Evolutionary conservation across 805 yeast genomes (phyloP), one percentile per base, ranked within the genome.

Genomic region (Helenozyma rhizophorensis): DNA sequence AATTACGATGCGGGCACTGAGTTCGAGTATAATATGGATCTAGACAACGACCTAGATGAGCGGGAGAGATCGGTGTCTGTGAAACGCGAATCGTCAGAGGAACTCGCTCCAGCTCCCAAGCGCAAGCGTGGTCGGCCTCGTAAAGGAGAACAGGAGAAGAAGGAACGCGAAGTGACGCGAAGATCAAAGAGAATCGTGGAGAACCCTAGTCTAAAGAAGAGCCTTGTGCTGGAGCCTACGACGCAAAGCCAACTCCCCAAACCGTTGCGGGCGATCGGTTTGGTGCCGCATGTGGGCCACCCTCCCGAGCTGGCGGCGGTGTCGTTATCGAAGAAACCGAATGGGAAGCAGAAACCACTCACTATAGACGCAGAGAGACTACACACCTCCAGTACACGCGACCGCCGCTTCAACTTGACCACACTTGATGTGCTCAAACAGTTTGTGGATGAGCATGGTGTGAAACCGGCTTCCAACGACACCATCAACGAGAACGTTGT

Each of bases 351-450:
- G 33, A 51, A 49, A 21, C 61, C 68, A 2, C 24, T 64, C 24
- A 28, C 33, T 5, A 42, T 65, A 2, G 57, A 59, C 21, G 37
- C 58, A 1, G 62, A 61, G 23, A 39, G 68, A 24, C 35, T 63
- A 11, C 32, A 40, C 7, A 47, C 48, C 3, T 51, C 45, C 8
- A 36, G 43, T 33, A 23, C 42, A 4, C 39, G 52, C 9, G 58
- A 51, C 28, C 53, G 50, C 25, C 35, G 65, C 16, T 39, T 45
- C 25, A 52, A 50, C 23, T 27, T 64, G 30, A 58, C 55, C 33
- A 60, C 68, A 1, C 30, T 65, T 3, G 71, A 66, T 39, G 70
- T 64, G 12, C 40, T 66, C 11, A 55, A 50, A 29, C 62, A 58
- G 30, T 46, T 61, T 19, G 54, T 64, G 8, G 43, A 45, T 13